Percentiles rank a stretch among this genome's conserved stretches.
phyloP scores from a whole-genome alignment of 1,139 yeast genomes.

The Geotrichum bryndzae region DNA sequence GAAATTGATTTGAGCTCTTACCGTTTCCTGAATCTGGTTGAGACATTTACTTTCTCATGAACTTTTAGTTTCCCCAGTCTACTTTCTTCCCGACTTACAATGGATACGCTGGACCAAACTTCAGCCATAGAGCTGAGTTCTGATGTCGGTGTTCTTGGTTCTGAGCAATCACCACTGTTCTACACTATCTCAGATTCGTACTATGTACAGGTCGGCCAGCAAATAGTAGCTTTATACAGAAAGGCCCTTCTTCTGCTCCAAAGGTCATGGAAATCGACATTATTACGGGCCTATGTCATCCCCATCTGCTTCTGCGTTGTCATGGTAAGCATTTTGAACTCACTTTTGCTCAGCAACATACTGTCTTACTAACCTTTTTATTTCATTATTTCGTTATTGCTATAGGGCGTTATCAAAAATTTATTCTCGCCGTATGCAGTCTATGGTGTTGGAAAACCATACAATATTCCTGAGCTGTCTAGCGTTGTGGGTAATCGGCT shows the following conservation, averaged over 20 bases:
- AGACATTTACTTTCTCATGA: not conserved
- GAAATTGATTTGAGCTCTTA: too few relatives aligned
- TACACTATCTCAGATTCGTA: not conserved
- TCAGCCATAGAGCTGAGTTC: not conserved
- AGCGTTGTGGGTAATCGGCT: conserved; percentile 26
- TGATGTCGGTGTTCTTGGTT: not conserved
- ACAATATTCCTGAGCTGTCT: conserved; percentile 23
- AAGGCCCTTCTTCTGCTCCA: conserved; percentile 28
- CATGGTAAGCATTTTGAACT: conserved; percentile 27
- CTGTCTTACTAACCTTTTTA: not conserved
- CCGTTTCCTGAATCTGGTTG: not conserved
- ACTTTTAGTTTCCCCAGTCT: not conserved
- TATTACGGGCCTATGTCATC: conserved; percentile 30
- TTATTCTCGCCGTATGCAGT: conserved; percentile 31
- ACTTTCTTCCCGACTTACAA: not conserved
- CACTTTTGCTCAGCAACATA: not conserved
- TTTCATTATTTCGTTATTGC: not conserved
- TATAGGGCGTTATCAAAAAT: conserved; percentile 30
- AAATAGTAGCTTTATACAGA: conserved; percentile 22
- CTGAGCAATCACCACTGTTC: not conserved
- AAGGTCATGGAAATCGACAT: conserved; percentile 32
- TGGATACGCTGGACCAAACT: not conserved
- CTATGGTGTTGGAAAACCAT: conserved; percentile 33
- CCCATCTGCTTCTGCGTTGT: conserved; percentile 33
- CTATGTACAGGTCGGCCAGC: conserved; percentile 9